Evolutionary conservation across 805 yeast species (phyloP).

Genomic region (Wickerhamiella allomyrinae): DNA sequence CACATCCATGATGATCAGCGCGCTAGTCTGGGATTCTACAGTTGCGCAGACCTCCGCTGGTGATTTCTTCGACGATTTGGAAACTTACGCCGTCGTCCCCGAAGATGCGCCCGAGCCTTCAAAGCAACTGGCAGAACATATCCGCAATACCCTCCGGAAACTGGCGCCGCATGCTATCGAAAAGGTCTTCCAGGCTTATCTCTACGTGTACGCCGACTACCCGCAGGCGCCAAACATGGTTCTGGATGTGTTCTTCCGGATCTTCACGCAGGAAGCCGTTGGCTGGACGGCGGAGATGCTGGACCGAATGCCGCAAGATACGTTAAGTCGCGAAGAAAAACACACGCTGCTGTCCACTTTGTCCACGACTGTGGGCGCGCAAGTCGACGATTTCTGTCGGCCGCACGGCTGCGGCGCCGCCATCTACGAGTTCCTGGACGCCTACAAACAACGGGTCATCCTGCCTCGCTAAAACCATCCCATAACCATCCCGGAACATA

Average conservation of each 20-base stretch:
- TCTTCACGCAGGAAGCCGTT: constrained; percentile 28
- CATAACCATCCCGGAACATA: background rate
- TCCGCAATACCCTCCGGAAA: constrained; percentile 30
- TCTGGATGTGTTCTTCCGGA: constrained; percentile 21
- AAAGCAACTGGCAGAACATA: background rate
- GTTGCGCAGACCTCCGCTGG: constrained; percentile 59
- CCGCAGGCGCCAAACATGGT: constrained; percentile 11
- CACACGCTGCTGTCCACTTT: constrained; percentile 35
- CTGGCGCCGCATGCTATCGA: constrained; percentile 16
- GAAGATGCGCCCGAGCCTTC: background rate
- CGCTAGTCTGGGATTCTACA: constrained; percentile 33
- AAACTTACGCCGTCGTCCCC: background rate
- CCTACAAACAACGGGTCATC: constrained; percentile 17
- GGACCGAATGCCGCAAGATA: constrained; percentile 41
- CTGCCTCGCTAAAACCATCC: constrained; percentile 8
- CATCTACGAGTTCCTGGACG: constrained; percentile 52
- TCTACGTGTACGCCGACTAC: constrained; percentile 18
- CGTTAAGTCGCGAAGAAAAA: constrained; percentile 55
- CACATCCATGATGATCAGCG: constrained; percentile 23
- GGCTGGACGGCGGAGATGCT: constrained; percentile 52
- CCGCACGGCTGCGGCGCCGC: constrained; percentile 58
- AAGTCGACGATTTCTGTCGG: constrained; percentile 29
- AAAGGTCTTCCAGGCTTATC: constrained; percentile 45
- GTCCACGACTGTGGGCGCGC: constrained; percentile 29
- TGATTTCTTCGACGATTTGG: constrained; percentile 67